Base-by-base conservation (phyloP, 805 yeast species). In the Kazachstania kunashirensis region DNA sequence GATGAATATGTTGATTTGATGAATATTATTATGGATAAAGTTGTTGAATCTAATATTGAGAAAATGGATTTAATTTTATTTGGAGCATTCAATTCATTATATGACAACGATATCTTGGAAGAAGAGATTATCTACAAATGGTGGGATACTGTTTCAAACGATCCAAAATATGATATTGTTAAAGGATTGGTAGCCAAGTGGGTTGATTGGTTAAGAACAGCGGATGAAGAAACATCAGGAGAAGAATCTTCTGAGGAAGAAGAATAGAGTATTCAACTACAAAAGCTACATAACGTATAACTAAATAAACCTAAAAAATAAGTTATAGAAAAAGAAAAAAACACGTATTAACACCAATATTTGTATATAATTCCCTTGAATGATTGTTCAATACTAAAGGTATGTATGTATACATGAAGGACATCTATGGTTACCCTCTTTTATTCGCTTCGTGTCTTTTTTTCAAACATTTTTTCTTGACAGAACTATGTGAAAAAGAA, bases 181-280 rank as follows among this genome's bases (percentile, higher is more conserved):
- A 71, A 80, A 40, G 65, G 54, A 20, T 66, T 74, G 45, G 77
- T 84, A 2, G 72, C 63, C 7, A 79, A 77, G 57, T 89, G 89
- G 78, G 70, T 89, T 15, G 83, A 78, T 14, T 88, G 96, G 96
- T 69, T 89, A 41, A 71, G 72, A 49, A 83, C 77, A 32, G 96
- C 96, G 1, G 80, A 74, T 41, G 78, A 72, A 47, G 80, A 75
- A 45, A 60, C 70, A 8, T 49, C 53, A 2, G 78, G 68, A 30
- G 81, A 74, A 43, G 85, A 77, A 18, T n/a, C 15, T 13, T n/a
- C 15, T 19, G 70, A 66, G 11, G 65, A 59, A 4, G 47, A 45
- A 5, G 47, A 36, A 8, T 32, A 39, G 16, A 10, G 5, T 8
- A 15, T 5, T n/a, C n/a, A n/a, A n/a, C n/a, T n/a, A n/a, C n/a